These are phyloP conservation scores for Darksidea phi DNA, from an alignment of 495 filamentous ascomycete species.

Conservation along the genomic window DNA sequence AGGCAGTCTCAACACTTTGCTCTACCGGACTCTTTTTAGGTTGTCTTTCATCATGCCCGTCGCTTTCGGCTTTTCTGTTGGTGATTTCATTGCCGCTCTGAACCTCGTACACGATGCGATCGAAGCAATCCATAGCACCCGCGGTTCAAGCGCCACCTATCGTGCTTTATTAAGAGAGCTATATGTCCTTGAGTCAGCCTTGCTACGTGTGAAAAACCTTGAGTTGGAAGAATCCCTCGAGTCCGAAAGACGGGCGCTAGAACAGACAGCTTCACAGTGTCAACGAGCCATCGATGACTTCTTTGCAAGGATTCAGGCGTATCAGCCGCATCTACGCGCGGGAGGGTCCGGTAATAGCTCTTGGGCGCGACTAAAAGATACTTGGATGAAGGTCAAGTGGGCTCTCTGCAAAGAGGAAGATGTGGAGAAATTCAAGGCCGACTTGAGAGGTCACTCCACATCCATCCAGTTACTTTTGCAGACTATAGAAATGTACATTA, in stretches of 20 bases:
- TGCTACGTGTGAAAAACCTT: constrained; percentile 37
- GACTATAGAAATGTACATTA: constrained; percentile 33
- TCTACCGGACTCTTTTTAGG: too few relatives aligned
- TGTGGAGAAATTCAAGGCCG: constrained; percentile 37
- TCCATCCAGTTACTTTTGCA: constrained; percentile 38
- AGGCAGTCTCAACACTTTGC: too few relatives aligned
- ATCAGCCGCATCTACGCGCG: constrained; percentile 33
- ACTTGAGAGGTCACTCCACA: constrained; percentile 38
- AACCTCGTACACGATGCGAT: constrained; percentile 17
- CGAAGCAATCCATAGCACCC: constrained; percentile 36
- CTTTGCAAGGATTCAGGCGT: constrained; percentile 31
- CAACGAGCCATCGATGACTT: constrained; percentile 40
- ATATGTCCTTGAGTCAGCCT: constrained; percentile 38
- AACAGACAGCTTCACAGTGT: constrained; percentile 38
- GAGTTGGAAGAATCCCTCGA: constrained; percentile 29
- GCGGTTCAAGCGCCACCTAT: constrained; percentile 26
- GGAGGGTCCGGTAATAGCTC: background rate
- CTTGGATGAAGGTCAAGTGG: constrained; percentile 40
- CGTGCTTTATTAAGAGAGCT: constrained; percentile 37
- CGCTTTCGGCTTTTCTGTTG: constrained; percentile 14
- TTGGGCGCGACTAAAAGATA: constrained; percentile 15
- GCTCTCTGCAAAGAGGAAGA: constrained; percentile 39
- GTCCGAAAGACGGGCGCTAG: constrained; percentile 25
- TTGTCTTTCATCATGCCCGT: constrained; percentile 11
- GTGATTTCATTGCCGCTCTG: constrained; percentile 12